phyloP scores from a whole-genome alignment of 768 basidiomycete genomes.

The Termitomyces sp. region DNA sequence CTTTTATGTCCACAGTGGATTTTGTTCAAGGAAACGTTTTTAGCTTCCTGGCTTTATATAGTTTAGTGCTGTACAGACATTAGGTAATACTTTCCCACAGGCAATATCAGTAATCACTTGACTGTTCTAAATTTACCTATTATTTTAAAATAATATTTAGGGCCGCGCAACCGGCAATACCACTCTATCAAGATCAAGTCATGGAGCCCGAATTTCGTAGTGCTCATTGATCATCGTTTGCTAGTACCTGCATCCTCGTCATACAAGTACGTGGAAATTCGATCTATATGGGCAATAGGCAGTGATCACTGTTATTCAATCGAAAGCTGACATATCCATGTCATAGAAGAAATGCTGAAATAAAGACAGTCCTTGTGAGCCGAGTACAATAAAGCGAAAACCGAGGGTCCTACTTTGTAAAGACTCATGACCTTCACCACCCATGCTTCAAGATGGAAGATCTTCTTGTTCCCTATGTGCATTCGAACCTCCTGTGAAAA shows the following conservation, averaged over 20 bases:
- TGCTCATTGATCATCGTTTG: neutral
- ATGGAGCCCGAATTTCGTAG: too few species aligned
- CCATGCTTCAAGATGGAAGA: slow-evolving; percentile 97
- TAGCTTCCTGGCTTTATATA: slow-evolving; percentile 19
- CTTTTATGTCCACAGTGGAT: slow-evolving; percentile 79
- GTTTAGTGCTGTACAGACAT: slow-evolving; percentile 26
- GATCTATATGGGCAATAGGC: neutral
- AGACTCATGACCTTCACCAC: slow-evolving; percentile 94
- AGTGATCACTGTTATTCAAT: slow-evolving; percentile 24
- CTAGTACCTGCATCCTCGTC: neutral
- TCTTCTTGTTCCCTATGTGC: slow-evolving; percentile 84
- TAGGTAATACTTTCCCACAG: slow-evolving; percentile 43
- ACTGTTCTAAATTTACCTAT: too few species aligned
- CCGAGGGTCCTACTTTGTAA: slow-evolving; percentile 58
- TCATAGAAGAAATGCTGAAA: slow-evolving; percentile 59
- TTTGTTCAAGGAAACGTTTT: slow-evolving; percentile 51
- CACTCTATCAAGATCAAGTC: neutral
- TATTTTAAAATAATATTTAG: too few species aligned
- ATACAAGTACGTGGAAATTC: neutral
- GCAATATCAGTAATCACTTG: too few species aligned
- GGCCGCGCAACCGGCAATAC: too few species aligned
- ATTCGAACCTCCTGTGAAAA: slow-evolving; percentile 82
- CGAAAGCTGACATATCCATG: slow-evolving; percentile 61
- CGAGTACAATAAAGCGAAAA: slow-evolving; percentile 1
- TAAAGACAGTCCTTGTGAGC: neutral